These are phyloP conservation scores for Houttuynia cordata DNA, from an alignment of 164 flowering plant genomes.

Conservation along the genomic window DNA sequence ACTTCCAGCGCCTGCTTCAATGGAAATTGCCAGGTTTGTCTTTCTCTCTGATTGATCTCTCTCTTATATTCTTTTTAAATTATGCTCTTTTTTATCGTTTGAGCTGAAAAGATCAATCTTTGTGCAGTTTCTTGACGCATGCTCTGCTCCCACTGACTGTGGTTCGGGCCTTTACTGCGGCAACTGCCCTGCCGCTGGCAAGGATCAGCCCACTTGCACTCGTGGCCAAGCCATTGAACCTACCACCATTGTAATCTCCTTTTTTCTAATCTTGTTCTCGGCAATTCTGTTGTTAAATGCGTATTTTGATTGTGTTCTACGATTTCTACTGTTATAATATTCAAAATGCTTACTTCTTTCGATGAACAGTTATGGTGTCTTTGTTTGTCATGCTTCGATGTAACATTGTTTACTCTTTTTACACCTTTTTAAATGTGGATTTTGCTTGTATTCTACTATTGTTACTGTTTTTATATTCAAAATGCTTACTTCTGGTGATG, in stretches of 20 bases:
- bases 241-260: slow-evolving; percentile 42
- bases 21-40: slow-evolving; percentile 56
- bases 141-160: slow-evolving; percentile 56
- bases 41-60: background rate
- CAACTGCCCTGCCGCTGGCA: slow-evolving; percentile 60
- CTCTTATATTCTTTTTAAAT: background rate
- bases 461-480: too few relatives aligned
- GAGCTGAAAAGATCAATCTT: background rate
- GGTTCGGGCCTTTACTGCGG: slow-evolving; percentile 79
- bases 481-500: too few relatives aligned
- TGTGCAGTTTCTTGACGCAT: slow-evolving; percentile 55
- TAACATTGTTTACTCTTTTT: background rate
- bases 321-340: too few relatives aligned
- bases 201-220: slow-evolving; percentile 54
- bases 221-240: slow-evolving; percentile 73
- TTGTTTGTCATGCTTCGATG: too few relatives aligned
- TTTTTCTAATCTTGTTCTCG: too few relatives aligned
- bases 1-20: slow-evolving; percentile 33
- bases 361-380: background rate
- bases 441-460: too few relatives aligned
- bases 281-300: background rate
- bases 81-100: background rate
- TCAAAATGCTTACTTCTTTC: too few relatives aligned
- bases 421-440: too few relatives aligned
- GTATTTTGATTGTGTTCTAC: too few relatives aligned